Base-by-base conservation (phyloP, 371 early-diverging fungal genomes). In the Coemansia sp. region DNA sequence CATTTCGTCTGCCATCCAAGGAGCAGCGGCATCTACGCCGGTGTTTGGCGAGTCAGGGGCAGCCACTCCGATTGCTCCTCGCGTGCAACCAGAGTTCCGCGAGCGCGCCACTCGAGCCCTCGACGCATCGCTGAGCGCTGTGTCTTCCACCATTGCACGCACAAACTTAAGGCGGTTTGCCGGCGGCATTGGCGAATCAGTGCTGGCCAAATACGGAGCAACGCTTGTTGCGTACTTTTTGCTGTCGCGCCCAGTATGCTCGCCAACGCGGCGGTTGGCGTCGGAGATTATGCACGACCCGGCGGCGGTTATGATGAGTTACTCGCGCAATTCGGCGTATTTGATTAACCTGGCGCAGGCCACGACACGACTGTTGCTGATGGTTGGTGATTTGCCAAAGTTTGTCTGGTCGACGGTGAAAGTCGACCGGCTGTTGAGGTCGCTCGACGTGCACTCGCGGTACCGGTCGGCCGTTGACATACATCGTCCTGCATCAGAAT, bases 331-430 rank as follows among this genome's bases (percentile, higher is more conserved):
- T 69, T 92, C 93, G 55, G 88, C 91, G 58, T 93, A 93, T 67
- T 81, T 93, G 52, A 91, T 93, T 69, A 93, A 93, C 58, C 71
- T 93, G 53, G 88, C 91, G 1, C 93, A 93, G 78, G 93, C 93
- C 39, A 89, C 93, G 5, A 92, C 92, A 26, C 73, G 93, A 51
- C 74, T 93, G 26, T 86, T 93, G 67, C 82, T 90, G 64, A 89
- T 90, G 54, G 90, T 90, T 42, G 87, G 88, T 68, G 93, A 92
- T 75, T 70, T 92, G 74, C 89, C 93, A 16, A 87, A 90, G 59
- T 91, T 93, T 68, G 90, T 75, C 18, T 78, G 90, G 73, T 69
- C 79, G 0, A 75, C 79, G 0, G 79, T 78, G 40, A 74, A 58
- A 18, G 79, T 75, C 42, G 75, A 78, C 26, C 60, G 79, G 25